Percentiles rank a stretch among this genome's conserved stretches.
Evolutionary conservation across 108 stramenopile genomes (phyloP).

Genomic region (Pseudonitzschia multiseries): DNA sequence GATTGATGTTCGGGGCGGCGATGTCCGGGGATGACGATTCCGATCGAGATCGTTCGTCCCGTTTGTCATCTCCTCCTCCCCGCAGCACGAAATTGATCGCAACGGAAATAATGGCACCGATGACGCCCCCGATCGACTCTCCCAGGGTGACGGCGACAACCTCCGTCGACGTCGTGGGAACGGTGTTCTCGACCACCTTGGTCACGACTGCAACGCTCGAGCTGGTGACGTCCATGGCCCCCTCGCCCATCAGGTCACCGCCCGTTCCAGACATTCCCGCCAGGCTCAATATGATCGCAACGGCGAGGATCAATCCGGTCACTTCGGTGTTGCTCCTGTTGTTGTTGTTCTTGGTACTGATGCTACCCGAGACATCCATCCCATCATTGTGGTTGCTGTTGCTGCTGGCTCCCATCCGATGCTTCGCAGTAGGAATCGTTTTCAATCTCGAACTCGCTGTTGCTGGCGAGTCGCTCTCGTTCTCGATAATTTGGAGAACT

Average conservation of each 20-base stretch:
- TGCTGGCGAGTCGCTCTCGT: no score
- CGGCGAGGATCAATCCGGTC: neutral
- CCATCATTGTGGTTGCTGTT: neutral
- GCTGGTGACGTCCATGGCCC: slow-evolving; percentile 1
- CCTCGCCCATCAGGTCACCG: neutral
- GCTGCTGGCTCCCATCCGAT: neutral
- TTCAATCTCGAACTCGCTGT: no score
- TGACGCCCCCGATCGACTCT: slow-evolving; percentile 68
- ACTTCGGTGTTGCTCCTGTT: neutral
- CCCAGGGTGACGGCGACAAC: slow-evolving; percentile 68
- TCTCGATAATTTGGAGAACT: neutral
- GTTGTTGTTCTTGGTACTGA: neutral
- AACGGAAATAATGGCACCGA: slow-evolving; percentile 45
- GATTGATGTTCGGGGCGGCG: neutral
- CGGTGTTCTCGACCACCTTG: slow-evolving; percentile 41
- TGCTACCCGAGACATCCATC: neutral
- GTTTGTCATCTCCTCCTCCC: neutral
- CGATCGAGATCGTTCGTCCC: neutral
- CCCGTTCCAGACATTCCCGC: neutral
- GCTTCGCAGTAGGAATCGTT: no score
- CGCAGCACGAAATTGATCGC: neutral
- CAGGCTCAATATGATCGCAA: neutral
- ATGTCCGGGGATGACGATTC: no score
- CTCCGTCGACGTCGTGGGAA: slow-evolving; percentile 67
- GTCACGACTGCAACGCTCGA: neutral